Percentiles rank a stretch among this genome's conserved stretches.
phyloP scores from a whole-genome alignment of 176 grass and related monocot species.

The Oryza glaberrima region DNA sequence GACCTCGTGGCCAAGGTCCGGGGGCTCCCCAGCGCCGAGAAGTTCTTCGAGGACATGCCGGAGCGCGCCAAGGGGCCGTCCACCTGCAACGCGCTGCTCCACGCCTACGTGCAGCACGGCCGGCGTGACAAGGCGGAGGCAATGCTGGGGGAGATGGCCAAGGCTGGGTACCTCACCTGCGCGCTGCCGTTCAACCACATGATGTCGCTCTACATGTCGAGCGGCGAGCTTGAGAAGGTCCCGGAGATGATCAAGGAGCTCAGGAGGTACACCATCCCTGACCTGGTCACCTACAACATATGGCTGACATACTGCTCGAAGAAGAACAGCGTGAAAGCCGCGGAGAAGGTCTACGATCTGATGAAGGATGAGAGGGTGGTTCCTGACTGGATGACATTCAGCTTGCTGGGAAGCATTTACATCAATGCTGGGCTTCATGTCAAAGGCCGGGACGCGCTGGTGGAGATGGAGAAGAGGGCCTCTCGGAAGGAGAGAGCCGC shows the following conservation, averaged over 20 bases:
- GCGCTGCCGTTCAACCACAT: slow-evolving; percentile 86
- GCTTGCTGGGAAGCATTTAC: slow-evolving; percentile 71
- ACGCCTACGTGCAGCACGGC: slow-evolving; percentile 64
- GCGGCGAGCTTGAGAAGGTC: slow-evolving; percentile 57
- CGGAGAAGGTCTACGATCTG: slow-evolving; percentile 56
- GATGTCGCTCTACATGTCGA: slow-evolving; percentile 75
- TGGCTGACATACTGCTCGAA: slow-evolving; percentile 74
- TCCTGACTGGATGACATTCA: slow-evolving; percentile 85
- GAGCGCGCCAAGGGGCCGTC: slow-evolving; percentile 70
- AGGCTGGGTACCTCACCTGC: slow-evolving; percentile 57
- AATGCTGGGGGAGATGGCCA: slow-evolving; percentile 72
- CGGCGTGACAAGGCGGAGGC: slow-evolving; percentile 65
- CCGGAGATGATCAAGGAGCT: slow-evolving; percentile 62
- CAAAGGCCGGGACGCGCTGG: slow-evolving; percentile 55
- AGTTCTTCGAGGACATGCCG: slow-evolving; percentile 93
- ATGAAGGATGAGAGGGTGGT: slow-evolving; percentile 58
- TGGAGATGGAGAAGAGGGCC: slow-evolving; percentile 76
- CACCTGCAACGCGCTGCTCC: slow-evolving; percentile 73
- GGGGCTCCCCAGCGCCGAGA: slow-evolving; percentile 69
- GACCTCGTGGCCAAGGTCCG: slow-evolving; percentile 84
- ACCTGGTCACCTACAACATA: slow-evolving; percentile 80
- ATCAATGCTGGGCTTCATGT: slow-evolving; percentile 57
- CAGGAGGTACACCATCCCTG: slow-evolving; percentile 58
- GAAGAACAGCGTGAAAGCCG: slow-evolving; percentile 53
- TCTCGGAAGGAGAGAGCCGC: slow-evolving; percentile 56